Evolutionary conservation across 768 basidiomycete genomes (phyloP), one percentile per base, ranked within the genome.

Genomic region (Mycena capillaripes): DNA sequence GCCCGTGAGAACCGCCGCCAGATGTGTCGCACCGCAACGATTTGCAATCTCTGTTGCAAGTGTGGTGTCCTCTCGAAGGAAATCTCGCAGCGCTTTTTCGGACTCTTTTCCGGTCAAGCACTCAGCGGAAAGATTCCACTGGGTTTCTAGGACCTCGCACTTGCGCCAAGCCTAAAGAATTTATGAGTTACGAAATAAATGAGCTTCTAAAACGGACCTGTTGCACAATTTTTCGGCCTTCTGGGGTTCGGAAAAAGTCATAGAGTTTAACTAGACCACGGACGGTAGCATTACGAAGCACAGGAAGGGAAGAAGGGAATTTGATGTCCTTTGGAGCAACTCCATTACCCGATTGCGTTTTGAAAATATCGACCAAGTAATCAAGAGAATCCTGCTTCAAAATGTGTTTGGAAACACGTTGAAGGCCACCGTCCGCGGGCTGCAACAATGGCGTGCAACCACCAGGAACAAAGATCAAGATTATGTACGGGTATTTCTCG

Each of bases 101-200:
- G 48, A 53, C 5, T 32, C 61, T 52, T 40, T 52, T 1, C 62
- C 36, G 3, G 4, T 12, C 62, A 53, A 29, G 21, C 62, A 64
- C 12, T 64, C 62, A 4, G 34, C 5, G 1, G 50, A 64, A 53
- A 64, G 50, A n/a, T 64, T 64, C 50, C 48, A 64, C 7, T 64
- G 2, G 1, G 48, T 64, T 2, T 29, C 36, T 1, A 27, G 19
- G 7, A 62, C 32, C 27, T 50, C 46, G 16, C 61, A 62, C 7
- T 50, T 48, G 12, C 23, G 61, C 61, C 61, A 62, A 14, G 61
- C 44, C 61, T 62, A 4, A 7, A 48, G 6, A 48, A 52, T 10
- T 52, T 12, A 52, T 52, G n/a, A n/a, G n/a, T 27, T 11, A 12
- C 16, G 23, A n/a, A 27, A 29, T 23, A 52, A 52, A 2, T 10